Evolutionary conservation across 805 yeast genomes (phyloP).

Genomic region (Saccharomycopsis sp.): DNA sequence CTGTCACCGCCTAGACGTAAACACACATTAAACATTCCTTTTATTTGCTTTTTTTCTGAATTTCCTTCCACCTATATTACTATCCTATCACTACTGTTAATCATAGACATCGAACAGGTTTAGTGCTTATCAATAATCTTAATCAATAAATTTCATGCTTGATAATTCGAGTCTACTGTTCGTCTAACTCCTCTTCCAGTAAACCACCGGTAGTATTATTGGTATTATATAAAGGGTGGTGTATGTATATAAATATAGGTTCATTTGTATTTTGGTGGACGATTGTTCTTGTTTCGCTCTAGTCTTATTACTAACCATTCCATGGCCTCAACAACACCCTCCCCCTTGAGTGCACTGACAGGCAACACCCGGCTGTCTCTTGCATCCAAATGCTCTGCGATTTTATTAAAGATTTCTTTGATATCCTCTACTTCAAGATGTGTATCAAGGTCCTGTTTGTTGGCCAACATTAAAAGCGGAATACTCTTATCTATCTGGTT

Average conservation of each 20-base stretch:
- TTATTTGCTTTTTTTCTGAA: not conserved
- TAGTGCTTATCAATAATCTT: not conserved
- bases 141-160: not conserved
- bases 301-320: conserved; percentile 82
- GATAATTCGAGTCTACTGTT: not conserved
- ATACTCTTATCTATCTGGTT: conserved; percentile 37
- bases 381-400: conserved; percentile 80
- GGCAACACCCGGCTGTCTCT: conserved; percentile 88
- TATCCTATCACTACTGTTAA: not conserved
- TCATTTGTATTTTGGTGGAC: conserved; percentile 49
- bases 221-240: not conserved
- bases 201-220: too few relatives aligned
- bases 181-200: not conserved
- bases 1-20: not conserved
- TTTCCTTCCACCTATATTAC: not conserved
- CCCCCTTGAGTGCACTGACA: conserved; percentile 74
- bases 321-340: conserved; percentile 79
- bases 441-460: conserved; percentile 78
- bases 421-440: conserved; percentile 71
- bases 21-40: not conserved
- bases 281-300: conserved; percentile 51
- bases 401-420: conserved; percentile 74
- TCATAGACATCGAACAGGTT: not conserved
- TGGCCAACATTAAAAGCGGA: conserved; percentile 91
- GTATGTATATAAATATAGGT: not conserved